Conservation (phyloP, 1,284 basidiomycete species). For the Malassezia furfur region DNA sequence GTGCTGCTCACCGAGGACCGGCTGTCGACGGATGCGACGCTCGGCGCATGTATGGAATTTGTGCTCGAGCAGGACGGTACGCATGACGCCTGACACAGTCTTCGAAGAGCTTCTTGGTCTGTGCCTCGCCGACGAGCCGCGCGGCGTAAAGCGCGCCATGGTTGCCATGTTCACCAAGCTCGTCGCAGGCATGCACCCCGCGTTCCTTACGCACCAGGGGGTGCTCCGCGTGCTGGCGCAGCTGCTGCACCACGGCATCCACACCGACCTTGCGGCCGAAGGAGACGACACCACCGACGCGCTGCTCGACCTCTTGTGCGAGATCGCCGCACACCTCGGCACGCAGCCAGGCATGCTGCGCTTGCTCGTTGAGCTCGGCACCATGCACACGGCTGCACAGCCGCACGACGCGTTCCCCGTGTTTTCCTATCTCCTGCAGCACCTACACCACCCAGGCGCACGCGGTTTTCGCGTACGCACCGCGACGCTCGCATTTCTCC, state of each 20-base stretch:
- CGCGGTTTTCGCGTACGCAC: constrained; percentile 1
- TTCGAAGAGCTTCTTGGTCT: not conserved
- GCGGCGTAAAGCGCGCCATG: not conserved
- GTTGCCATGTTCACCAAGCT: not conserved
- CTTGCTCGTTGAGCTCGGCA: not conserved
- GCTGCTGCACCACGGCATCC: constrained; percentile 4
- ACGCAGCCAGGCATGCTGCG: not conserved
- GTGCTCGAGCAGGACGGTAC: constrained; percentile 5
- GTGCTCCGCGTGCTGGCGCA: not conserved
- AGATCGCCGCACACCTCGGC: not conserved
- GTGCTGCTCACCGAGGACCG: constrained; percentile 2
- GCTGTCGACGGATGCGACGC: not conserved
- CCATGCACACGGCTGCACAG: not conserved
- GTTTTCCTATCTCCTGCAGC: not conserved
- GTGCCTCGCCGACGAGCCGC: constrained; percentile 10
- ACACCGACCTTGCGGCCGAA: not conserved
- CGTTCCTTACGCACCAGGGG: constrained; percentile 3
- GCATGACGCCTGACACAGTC: not conserved
- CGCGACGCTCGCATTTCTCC: not conserved
- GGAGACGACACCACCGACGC: not conserved
- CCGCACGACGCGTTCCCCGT: not conserved
- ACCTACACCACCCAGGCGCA: not conserved
- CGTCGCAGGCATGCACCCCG: not conserved
- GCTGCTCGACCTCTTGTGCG: constrained; percentile 2
- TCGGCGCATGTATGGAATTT: constrained; percentile 8